phyloP scores from a whole-genome alignment of 1,284 basidiomycete species.

The Agroathelia rolfsii region DNA sequence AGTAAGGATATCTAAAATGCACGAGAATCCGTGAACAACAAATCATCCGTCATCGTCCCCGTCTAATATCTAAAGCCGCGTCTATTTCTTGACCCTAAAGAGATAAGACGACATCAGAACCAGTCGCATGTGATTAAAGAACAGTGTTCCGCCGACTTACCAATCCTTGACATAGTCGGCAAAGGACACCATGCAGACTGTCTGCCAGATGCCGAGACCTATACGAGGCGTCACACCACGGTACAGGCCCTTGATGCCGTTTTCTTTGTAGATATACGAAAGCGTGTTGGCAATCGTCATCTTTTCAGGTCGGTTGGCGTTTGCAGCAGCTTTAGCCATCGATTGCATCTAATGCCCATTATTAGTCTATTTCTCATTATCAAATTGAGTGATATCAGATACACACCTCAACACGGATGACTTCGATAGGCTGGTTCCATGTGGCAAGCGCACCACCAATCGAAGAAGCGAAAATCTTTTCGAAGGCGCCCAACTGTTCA shows the following conservation, averaged over 20 bases:
- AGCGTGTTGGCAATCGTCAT: slow-evolving; percentile 89
- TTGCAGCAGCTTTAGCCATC: slow-evolving; percentile 77
- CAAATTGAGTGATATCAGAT: background rate
- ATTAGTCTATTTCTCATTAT: background rate
- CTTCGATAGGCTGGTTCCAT: slow-evolving; percentile 99
- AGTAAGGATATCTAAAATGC: too few species aligned
- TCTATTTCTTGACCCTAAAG: slow-evolving; percentile 25
- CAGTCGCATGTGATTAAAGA: slow-evolving; percentile 2
- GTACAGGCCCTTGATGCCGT: slow-evolving; percentile 95
- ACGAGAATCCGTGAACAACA: too few species aligned
- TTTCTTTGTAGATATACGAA: slow-evolving; percentile 90
- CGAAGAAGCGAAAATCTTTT: slow-evolving; percentile 87
- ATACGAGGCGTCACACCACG: slow-evolving; percentile 96
- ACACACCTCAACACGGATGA: slow-evolving; percentile 80
- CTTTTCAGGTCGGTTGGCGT: slow-evolving; percentile 77
- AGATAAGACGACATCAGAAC: slow-evolving; percentile 5
- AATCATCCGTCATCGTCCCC: too few species aligned
- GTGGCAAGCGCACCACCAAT: slow-evolving; percentile 94
- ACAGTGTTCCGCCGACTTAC: too few species aligned
- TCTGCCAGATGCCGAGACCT: slow-evolving; percentile 94
- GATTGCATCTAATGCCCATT: slow-evolving; percentile 80
- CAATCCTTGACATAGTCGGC: slow-evolving; percentile 89
- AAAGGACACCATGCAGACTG: slow-evolving; percentile 96
- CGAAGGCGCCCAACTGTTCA: slow-evolving; percentile 67
- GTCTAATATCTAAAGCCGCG: slow-evolving; percentile 7